Evolutionary conservation across 768 basidiomycete genomes (phyloP), one percentile per base, ranked within the genome.

Genomic region (Pholiota conissans): DNA sequence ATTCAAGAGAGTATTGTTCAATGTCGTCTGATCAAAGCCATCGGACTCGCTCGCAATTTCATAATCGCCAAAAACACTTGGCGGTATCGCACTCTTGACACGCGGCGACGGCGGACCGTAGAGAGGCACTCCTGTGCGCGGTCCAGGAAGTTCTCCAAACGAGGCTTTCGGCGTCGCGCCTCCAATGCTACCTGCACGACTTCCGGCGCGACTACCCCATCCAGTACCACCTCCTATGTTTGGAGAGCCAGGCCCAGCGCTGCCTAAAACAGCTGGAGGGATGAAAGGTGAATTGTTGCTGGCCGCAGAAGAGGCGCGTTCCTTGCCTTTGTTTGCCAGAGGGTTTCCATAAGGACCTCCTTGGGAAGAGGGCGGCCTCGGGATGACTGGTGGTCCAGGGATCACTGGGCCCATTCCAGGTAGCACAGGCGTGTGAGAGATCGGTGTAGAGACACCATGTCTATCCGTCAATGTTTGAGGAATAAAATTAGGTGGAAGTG

Each of bases 1-100:
- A 52, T 69, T 69, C 51, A 64, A 18, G 35, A 54, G 54, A 39
- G 67, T 69, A 52, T 69, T 69, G 28, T 61, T 49, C 5, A 49
- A 35, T 42, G 67, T 69, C 14, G 63, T 52, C 11, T 56, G 58
- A 50, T 69, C 67, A 30, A 69, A 63, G 18, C 59, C 62, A 30
- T 69, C 55, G 13, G 60, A 62, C 3, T 63, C 56, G 3, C 62
- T 13, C 46, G 49, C 13, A 50, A 46, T 14, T 50, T 55, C n/a
- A n/a, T n/a, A n/a, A n/a, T n/a, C n/a, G n/a, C n/a, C n/a, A 4
- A 30, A 34, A 45, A 58, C 52, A 13, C 7, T 6, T 13, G 61
- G 52, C 26, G 49, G 37, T 32, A 50, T 51, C 13, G 62, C 45
- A 34, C 49, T 37, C 55, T 45, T 55, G 14, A 48, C 27, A 24